Base-by-base conservation (phyloP, 1,139 yeast genomes). In the Pichia sp. region DNA sequence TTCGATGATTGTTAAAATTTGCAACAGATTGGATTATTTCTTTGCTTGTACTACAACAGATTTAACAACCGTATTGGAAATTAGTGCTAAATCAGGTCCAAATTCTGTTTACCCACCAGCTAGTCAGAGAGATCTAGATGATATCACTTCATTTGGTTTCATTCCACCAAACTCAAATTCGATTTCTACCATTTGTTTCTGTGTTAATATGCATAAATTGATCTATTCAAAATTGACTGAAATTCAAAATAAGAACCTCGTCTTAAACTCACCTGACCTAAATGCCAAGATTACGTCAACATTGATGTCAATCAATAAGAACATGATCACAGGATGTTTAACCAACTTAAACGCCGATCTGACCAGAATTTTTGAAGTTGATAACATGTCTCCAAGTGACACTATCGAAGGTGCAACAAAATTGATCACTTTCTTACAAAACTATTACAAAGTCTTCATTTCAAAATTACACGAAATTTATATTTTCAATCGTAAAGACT, bases 81-180 rank as follows among this genome's bases (percentile, higher is more conserved):
- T 50, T 1, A 54, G 56, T 17, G 49, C 56, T 1, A 50, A 50
- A 20, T 54, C 38, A 63, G 47, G 47, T 12, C 30, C 40, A 9
- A 38, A 43, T 4, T 48, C 51, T 3, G 38, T 30, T 9, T 40
- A 47, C 10, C 48, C 52, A 11, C 28, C 27, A 2, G 38, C 40
- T 21, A 43, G 47, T 18, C 66, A 27, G 30, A 53, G 53, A 34
- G 51, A 53, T 20, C 17, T 49, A 4, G 30, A 40, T 28, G 38
- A 59, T 1, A 61, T 69, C 4, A 54, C 65, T 10, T 62, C 75
- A 36, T 73, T 71, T 62, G 80, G 82, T 3, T 82, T 80, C 55
- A 59, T 81, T 24, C 89, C 90, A 2, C 82, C 82, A 1, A 67
- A 70, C 48, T 71, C 87, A 1, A 84, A 82, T 55, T 76, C 84